These are phyloP conservation scores for Salix koriyanagi DNA, from an alignment of 345 rosid genomes.

Conservation along the genomic window DNA sequence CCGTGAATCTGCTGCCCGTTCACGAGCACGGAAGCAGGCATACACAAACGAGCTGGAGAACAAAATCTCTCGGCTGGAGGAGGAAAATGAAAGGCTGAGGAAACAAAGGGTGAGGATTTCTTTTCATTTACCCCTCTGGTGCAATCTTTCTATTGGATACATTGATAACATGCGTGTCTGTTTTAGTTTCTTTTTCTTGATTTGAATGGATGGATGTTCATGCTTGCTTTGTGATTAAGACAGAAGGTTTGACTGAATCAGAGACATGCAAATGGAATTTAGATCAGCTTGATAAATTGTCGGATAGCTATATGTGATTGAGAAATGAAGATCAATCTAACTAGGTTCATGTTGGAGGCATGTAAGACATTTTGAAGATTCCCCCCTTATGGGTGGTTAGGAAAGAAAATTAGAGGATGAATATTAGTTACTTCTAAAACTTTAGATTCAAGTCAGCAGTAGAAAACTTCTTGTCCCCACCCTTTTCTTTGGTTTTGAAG, in stretches of 20 bases:
- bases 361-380: background rate
- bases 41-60: constrained; percentile 91
- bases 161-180: background rate
- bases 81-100: constrained; percentile 90
- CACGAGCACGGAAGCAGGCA: constrained; percentile 98
- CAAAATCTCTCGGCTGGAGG: constrained; percentile 86
- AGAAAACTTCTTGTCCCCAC: background rate
- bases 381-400: background rate
- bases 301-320: background rate
- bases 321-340: background rate
- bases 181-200: background rate
- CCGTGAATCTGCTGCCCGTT: constrained; percentile 97
- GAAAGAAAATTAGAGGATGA: background rate
- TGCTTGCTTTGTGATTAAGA: background rate
- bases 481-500: background rate
- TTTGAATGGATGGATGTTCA: background rate
- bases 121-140: background rate
- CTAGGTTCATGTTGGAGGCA: background rate
- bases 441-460: background rate
- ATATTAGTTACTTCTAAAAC: background rate
- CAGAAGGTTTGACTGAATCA: background rate
- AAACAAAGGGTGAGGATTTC: constrained; percentile 56
- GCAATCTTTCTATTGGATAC: background rate
- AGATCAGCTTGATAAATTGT: background rate
- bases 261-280: background rate